Evolutionary conservation across 2,329 filamentous ascomycete genomes (phyloP), one percentile per base, ranked within the genome.

Genomic region (Mollisia scopiformis): DNA sequence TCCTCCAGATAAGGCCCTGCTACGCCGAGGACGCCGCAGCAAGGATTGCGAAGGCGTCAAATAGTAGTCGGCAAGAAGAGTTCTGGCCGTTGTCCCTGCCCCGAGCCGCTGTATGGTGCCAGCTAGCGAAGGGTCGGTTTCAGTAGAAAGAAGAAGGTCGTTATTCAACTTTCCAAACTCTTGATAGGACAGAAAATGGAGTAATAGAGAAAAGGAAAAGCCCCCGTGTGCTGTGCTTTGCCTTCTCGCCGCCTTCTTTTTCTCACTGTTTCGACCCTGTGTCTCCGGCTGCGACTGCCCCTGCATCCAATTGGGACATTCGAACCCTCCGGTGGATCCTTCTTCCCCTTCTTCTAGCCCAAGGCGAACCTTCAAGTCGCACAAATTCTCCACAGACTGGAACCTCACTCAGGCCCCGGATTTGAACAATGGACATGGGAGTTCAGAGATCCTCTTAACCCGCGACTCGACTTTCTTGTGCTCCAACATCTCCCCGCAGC

Each of bases 381-480:
- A 47, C 43, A 28, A 27, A 25, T 47, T 47, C 52, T 55, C 37
- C 37, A 43, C 52, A 55, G 35, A 19, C 43, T 47, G 43, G 43
- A 43, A 25, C 43, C 41, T 27, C 43, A 23, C 25, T 21, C 55
- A 21, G 49, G 31, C 46, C 33, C n/a, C n/a, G n/a, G 27, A 39
- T 11, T n/a, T 47, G 25, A 27, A 28, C n/a, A n/a, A n/a, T n/a
- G n/a, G n/a, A 52, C 43, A 51, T 31, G 55, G 10, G n/a, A 31
- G 31, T 23, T 16, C 21, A 57, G 27, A 57, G 51, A 35, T 30
- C 35, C 8, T 41, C 23, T 43, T 41, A 35, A 52, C 21, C 31
- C 55, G 31, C 55, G 33, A 39, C 35, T 41, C 33, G 55, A 57
- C n/a, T 47, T 43, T 55, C 19, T 59, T 49, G 57, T 54, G 37